Conservation (phyloP, 225 moss, liverwort and hornwort genomes). For the Takakia lepidozioides region DNA sequence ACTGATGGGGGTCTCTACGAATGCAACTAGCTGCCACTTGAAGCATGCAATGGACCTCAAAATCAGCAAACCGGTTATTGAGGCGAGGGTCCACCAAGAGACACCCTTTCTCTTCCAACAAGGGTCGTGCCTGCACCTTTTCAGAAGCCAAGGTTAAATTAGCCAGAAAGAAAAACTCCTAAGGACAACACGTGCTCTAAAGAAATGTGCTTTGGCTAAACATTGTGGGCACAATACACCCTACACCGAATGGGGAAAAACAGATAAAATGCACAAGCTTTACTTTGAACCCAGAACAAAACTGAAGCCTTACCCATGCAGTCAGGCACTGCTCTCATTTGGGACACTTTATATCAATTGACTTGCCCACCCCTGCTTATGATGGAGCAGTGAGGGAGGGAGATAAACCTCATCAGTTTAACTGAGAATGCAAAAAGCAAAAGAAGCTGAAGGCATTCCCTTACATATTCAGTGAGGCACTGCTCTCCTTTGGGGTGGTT, state of each 20-base stretch:
- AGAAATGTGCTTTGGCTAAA: not conserved
- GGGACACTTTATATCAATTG: no score
- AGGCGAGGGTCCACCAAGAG: conserved; percentile 47
- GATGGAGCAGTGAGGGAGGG: not conserved
- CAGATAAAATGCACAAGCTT: no score
- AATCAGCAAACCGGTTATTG: conserved; percentile 35
- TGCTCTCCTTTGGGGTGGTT: conserved; percentile 36
- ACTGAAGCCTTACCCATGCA: no score
- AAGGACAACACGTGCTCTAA: not conserved
- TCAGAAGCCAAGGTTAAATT: not conserved
- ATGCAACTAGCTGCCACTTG: conserved; percentile 52
- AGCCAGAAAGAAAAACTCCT: not conserved
- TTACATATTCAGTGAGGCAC: conserved; percentile 59
- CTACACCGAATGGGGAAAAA: no score
- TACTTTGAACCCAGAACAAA: no score
- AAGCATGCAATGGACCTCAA: conserved; percentile 59
- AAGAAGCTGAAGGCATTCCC: no score
- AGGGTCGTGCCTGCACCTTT: conserved; percentile 38
- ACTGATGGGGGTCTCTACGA: conserved; percentile 33
- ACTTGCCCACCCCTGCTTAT: not conserved
- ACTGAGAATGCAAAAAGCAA: conserved; percentile 5
- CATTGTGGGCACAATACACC: not conserved
- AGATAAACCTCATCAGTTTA: conserved; percentile 1
- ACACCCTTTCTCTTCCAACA: conserved; percentile 28
- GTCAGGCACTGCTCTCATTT: no score